Evolutionary conservation across 495 filamentous ascomycete species (phyloP), one percentile per base, ranked within the genome.

Genomic region (Aspergillus bridgeri): DNA sequence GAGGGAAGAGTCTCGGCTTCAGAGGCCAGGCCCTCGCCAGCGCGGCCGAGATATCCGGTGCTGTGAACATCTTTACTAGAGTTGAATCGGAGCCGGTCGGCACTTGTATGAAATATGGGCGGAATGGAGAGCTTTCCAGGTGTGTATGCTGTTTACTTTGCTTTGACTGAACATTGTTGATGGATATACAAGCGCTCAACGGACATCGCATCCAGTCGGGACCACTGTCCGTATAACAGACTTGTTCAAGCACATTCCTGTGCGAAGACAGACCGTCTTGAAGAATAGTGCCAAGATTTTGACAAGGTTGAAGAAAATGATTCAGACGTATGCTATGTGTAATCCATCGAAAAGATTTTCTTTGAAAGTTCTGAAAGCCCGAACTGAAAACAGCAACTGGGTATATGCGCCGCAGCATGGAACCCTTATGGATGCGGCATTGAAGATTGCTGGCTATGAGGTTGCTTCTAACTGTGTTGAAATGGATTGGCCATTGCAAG

Each of bases 21-120:
- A 80, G 94, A 50, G 94, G 94, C 9, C 86, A 92, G 67, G 92
- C 94, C 9, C 71, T 98, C 50, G 90, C 92, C 0, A 92, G 89
- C 67, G 81, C 83, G 24, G 87, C 84, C 18, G 83, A 90, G 55
- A 67, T 96, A 60, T 88, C 80, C 15, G 79, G 84, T 5, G 60
- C 73, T 3, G 59, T 97, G 52, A 78, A 73, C 1, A 72, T 97
- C 33, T 87, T 80, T 3, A 98, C 94, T 0, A 82, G 87, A 48
- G 78, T 84, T 19, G 83, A 87, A 47, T 80, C 85, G 0, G 89
- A 96, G 59, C 65, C 78, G n/a, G 84, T 87, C 22, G 92, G 85
- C 0, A 70, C 69, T 6, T 72, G 60, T 29, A 62, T 83, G 51
- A 80, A 77, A 47, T 81, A 85, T 65, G 74, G 73, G 46, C 69